Evolutionary conservation across 106 monocot species (phyloP), one percentile per base, ranked within the genome.

Genomic region (Ottelia alismoides): DNA sequence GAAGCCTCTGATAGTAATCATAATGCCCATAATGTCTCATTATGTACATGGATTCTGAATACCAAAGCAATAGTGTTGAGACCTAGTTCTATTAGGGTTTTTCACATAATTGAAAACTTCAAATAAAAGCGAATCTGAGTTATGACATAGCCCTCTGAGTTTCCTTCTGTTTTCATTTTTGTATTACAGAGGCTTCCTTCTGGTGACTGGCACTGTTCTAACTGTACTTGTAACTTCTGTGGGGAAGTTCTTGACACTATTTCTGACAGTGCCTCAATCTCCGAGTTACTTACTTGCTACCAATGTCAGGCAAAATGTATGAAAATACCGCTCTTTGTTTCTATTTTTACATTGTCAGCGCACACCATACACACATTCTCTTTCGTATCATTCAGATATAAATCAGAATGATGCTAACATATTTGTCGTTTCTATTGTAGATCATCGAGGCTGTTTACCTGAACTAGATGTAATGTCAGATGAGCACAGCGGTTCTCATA

Each of bases 211-310:
- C 62, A 70, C 31, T 85, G 85, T 52, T 46, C 47, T 19, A 74
- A 86, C 53, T 98, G 98, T 66, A 72, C 72, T 12, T 98, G 98
- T 71, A 81, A 58, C 65, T 98, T 77, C 61, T 98, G 98, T 71
- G 72, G 78, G 27, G 17, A 28, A 51, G 65, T 53, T 56, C 57
- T 53, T 68, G 51, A 40, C 47, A 49, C 28, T 35, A 28, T 43
- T 43, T 16, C 40, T 43, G 48, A 27, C 58, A n/a, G 20, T 55
- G 16, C 5, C 52, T 20, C 60, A 28, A 22, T 1, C 67, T 51
- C 60, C 31, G 19, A 25, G 23, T 61, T 96, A 28, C 60, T 83
- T 29, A 65, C 73, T 31, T 96, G 94, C 28, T 64, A n/a, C 11
- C 88, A 84, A 46, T 96, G 94, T 61, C 73, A 71, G 47, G 61